These are phyloP conservation scores for Penicillium chermesinum DNA, from an alignment of 495 filamentous ascomycete genomes.

Conservation along the genomic window DNA sequence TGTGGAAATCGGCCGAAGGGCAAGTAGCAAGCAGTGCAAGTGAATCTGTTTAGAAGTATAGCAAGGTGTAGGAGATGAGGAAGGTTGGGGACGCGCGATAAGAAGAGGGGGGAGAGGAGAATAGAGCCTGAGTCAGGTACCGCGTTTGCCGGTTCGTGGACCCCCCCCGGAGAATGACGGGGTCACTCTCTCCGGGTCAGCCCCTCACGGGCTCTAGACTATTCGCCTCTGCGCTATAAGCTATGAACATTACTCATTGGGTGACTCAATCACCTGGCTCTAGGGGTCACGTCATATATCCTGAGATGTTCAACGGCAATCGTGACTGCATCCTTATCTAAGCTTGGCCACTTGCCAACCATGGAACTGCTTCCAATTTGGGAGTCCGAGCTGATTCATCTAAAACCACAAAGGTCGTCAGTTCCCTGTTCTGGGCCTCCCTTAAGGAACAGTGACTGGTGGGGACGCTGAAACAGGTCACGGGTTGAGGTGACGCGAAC, in stretches of 20 bases:
- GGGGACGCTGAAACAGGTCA: neutral
- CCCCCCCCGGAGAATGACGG: conserved; percentile 6
- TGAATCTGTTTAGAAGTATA: neutral
- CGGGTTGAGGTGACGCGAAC: conserved; percentile 3
- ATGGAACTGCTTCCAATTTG: conserved; percentile 1
- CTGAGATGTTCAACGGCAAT: too few species aligned
- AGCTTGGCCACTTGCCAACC: conserved; percentile 8
- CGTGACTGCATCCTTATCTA: conserved; percentile 9
- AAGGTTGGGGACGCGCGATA: conserved; percentile 1
- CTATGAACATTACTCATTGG: too few species aligned
- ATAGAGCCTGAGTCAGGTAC: conserved; percentile 24
- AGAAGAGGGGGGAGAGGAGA: conserved; percentile 10
- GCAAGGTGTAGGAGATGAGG: neutral
- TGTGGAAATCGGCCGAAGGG: too few species aligned
- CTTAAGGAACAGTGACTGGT: neutral
- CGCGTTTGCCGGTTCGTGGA: too few species aligned
- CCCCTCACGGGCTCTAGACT: too few species aligned
- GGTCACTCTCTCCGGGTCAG: conserved; percentile 17
- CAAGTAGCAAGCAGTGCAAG: neutral
- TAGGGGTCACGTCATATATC: too few species aligned
- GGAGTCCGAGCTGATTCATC: neutral
- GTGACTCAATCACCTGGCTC: neutral
- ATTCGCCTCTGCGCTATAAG: too few species aligned
- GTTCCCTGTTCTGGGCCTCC: neutral
- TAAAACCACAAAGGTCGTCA: neutral